Evolutionary conservation across 805 yeast genomes (phyloP).

Genomic region (Yamadazyma phyllophila): DNA sequence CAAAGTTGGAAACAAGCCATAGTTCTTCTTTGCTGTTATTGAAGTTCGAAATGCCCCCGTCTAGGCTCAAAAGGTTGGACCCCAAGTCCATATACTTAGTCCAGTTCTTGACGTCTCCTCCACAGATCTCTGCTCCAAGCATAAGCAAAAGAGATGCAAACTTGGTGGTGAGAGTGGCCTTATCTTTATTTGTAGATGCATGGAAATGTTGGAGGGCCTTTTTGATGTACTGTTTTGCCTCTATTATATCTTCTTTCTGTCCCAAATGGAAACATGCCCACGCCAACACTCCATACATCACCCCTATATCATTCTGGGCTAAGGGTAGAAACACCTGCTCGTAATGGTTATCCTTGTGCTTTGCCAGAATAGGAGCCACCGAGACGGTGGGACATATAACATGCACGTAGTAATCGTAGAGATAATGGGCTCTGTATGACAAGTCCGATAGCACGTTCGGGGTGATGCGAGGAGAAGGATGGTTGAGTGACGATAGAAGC

Average conservation of each 20-base stretch:
- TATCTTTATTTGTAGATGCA: conserved; percentile 18
- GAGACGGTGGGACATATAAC: conserved; percentile 42
- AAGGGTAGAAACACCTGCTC: conserved; percentile 53
- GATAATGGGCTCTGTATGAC: conserved; percentile 31
- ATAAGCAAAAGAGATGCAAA: conserved; percentile 66
- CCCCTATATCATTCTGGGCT: conserved; percentile 52
- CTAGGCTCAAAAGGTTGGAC: conserved; percentile 54
- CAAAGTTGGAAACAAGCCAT: conserved; percentile 75
- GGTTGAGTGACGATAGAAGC: conserved; percentile 14
- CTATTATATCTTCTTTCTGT: conserved; percentile 35
- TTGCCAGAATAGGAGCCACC: conserved; percentile 42
- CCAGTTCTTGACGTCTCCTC: conserved; percentile 81
- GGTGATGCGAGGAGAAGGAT: conserved; percentile 26
- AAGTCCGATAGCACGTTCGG: conserved; percentile 26
- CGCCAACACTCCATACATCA: conserved; percentile 50
- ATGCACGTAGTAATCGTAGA: conserved; percentile 51
- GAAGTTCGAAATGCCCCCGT: conserved; percentile 61
- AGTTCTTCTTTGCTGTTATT: conserved; percentile 57
- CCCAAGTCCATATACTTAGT: conserved; percentile 63
- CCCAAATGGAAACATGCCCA: conserved; percentile 57
- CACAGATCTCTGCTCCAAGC: conserved; percentile 79
- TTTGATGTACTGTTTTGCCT: conserved; percentile 49
- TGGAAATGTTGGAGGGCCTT: conserved; percentile 43
- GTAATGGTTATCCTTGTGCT: conserved; percentile 47
- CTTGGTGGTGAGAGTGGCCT: conserved; percentile 40